A percentile compares a stretch with the other conserved stretches of the same genome.
Evolutionary conservation across 352 stramenopile genomes (phyloP).

Genomic region (Globisporangium echinulatum): DNA sequence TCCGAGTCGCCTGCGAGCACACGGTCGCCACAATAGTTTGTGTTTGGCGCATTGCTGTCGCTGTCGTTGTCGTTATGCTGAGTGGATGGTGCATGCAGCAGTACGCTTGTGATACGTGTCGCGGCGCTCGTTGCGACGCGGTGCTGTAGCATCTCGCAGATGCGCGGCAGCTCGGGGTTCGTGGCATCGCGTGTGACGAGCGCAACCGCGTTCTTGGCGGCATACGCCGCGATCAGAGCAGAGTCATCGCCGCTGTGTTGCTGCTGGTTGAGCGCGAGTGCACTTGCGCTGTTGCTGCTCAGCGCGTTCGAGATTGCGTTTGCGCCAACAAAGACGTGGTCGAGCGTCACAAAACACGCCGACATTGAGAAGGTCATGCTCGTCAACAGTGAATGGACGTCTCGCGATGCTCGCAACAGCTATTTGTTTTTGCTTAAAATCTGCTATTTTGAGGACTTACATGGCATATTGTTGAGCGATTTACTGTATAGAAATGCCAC

Average conservation of each 20-base stretch:
- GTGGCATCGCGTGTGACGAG: constrained; percentile 19
- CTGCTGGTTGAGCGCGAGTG: not conserved
- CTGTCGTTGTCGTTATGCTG: not conserved
- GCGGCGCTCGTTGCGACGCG: constrained; percentile 14
- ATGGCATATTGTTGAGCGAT: too few species aligned
- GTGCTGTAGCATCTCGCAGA: constrained; percentile 45
- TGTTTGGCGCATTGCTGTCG: not conserved
- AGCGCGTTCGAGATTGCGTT: constrained; percentile 53
- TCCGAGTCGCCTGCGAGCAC: constrained; percentile 62
- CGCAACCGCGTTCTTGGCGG: constrained; percentile 40
- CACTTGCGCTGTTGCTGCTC: constrained; percentile 11
- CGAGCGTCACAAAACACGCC: too few species aligned
- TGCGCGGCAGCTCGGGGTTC: constrained; percentile 13
- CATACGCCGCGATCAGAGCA: constrained; percentile 25
- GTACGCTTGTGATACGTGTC: constrained; percentile 43
- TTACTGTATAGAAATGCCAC: too few species aligned
- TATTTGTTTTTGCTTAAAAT: too few species aligned
- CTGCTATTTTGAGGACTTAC: too few species aligned
- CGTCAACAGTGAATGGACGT: too few species aligned
- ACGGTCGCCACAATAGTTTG: not conserved
- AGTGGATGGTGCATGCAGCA: constrained; percentile 14
- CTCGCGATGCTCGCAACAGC: too few species aligned
- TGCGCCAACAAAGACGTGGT: constrained; percentile 46
- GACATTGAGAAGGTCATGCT: too few species aligned
- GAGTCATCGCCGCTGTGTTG: too few species aligned